Base-by-base conservation (phyloP, 2,329 filamentous ascomycete species). In the Hymenotorrendiella dingleyae region DNA sequence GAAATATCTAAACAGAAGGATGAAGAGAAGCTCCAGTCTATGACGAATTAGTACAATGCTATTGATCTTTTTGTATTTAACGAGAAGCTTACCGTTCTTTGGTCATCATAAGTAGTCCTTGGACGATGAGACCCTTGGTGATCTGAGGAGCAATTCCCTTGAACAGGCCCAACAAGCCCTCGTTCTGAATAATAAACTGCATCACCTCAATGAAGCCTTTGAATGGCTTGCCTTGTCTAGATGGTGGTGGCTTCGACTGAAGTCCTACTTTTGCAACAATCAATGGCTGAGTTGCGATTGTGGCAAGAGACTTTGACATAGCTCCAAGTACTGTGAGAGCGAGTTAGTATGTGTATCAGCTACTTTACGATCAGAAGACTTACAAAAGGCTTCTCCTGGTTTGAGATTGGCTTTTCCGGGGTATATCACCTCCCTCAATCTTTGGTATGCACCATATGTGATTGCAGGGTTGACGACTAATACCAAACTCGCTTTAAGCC, bases 91-190 rank as follows among this genome's bases (percentile, higher is more conserved):
- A 89, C 86, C 89, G 78, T 68, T 98, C 93, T 69, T 98, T 98
- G 36, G 89, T 93, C 89, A 96, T 98, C 93, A 98, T 98, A 28
- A 98, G 72, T 43, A 98, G 80, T 37, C 93, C 93, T 62, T 98
- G 93, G 2, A 98, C 93, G 36, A 98, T 63, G 40, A 98, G 68
- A 1, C 93, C 93, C 67, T 98, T 98, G 46, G 89, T 66, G 39
- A 98, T 85, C 64, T 98, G 93, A 3, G 93, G 93, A 0, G 80
- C 89, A 54, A 98, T 95, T 30, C 93, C 93, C 70, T 98, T 98
- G 73, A 97, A 98, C 1, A 98, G 73, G n/a, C 84, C 84, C 10
- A 83, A 58, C 1, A 77, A 63, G 3, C 93, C 93, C 62, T 98
- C 93, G 48, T 95, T 82, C 58, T 94, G 72, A 42, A 96, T 68